Base-by-base conservation (phyloP, 768 basidiomycete genomes). In the Boletus reticulatus region DNA sequence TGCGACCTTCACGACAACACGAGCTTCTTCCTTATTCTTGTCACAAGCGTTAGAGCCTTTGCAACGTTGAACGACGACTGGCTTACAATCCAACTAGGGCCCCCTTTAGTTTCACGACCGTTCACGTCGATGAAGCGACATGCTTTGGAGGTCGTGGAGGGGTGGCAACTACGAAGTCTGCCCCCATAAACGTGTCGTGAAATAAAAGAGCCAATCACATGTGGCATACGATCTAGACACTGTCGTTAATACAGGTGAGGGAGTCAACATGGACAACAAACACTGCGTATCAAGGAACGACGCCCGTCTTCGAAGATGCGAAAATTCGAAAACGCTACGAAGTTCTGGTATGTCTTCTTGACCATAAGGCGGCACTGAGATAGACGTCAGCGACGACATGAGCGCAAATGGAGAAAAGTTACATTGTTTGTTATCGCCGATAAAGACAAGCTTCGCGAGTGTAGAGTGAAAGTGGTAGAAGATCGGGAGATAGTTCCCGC, bases 151-250 rank as follows among this genome's bases (percentile, higher is more conserved):
- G 76, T 63, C 4, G 61, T 69, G 36, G 78, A 66, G 34, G 68
- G 67, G 66, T 89, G 87, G 2, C 70, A 60, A 5, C 90, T 90
- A 12, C 69, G 65, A 34, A 93, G 82, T 61, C 81, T 71, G 6
- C 70, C 66, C 24, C 79, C 67, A 74, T 93, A 93, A 16, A 93
- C 77, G 11, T 75, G 71, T 46, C 72, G 62, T 8, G 90, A 93
- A 24, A 93, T 87, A 44, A 91, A 83, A 4, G 69, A 62, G 38
- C 89, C 87, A 71, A 92, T 84, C 55, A 86, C 78, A 57, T 82
- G 80, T 38, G 91, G 91, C 88, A 93, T 90, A 6, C 92, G 85
- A 62, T 93, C 92, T 93, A 54, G 22, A 48, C 43, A 17, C 0
- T 51, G 37, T 51, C 34, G 38, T 57, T 41, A 62, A 14, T 17